A percentile compares a stretch with the other conserved stretches of the same genome.
Evolutionary conservation across 768 basidiomycete genomes (phyloP).

Genomic region (Hemileccinum rubropunctum): DNA sequence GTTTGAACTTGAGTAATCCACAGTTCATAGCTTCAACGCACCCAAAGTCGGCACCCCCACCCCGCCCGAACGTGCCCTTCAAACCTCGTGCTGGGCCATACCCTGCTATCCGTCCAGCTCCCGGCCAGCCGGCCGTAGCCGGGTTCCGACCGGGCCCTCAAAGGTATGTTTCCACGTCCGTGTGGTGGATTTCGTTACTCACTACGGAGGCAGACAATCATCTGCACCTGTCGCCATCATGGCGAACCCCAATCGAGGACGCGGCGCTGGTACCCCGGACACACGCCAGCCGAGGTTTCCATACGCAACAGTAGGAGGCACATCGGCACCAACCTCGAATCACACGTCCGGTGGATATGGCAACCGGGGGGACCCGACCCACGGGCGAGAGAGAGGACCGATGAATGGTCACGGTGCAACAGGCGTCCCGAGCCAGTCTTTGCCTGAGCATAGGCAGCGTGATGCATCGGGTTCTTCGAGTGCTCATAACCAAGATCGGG

Average conservation of each 20-base stretch:
- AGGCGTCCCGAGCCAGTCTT: background rate
- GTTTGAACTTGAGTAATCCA: constrained; percentile 82
- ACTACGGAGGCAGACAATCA: constrained; percentile 19
- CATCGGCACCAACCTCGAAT: constrained; percentile 1
- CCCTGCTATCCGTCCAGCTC: constrained; percentile 53
- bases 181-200: background rate
- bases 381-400: constrained; percentile 8
- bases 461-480: background rate
- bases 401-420: constrained; percentile 8
- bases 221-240: constrained; percentile 65
- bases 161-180: constrained; percentile 10
- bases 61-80: constrained; percentile 52
- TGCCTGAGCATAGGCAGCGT: background rate
- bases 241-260: constrained; percentile 65
- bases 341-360: constrained; percentile 1
- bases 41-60: constrained; percentile 49
- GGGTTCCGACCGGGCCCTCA: constrained; percentile 61
- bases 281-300: constrained; percentile 1
- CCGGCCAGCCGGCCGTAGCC: constrained; percentile 53
- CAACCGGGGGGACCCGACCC: background rate
- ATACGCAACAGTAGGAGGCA: constrained; percentile 8
- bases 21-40: constrained; percentile 83
- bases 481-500: constrained; percentile 2
- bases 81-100: constrained; percentile 67
- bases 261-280: constrained; percentile 23